phyloP scores from a whole-genome alignment of 1,139 yeast genomes.

The Suhomyces maxii region DNA sequence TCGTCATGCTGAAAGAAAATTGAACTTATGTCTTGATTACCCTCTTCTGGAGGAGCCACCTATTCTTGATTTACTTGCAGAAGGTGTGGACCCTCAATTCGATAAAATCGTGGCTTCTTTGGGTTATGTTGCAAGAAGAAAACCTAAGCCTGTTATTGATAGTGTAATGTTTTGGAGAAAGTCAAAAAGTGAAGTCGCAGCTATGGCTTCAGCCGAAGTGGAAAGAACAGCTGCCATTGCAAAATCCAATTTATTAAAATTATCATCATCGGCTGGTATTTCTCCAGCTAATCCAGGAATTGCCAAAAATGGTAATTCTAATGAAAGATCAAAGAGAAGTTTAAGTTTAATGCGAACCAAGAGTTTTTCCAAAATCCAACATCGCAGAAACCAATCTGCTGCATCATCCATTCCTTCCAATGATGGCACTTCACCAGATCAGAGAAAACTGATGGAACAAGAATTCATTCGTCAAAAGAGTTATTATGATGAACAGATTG shows the following conservation, averaged over 20 bases:
- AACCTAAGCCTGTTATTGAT: constrained; percentile 95
- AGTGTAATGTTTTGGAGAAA: constrained; percentile 98
- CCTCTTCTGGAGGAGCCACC: constrained; percentile 77
- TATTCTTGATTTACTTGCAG: constrained; percentile 76
- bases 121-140: constrained; percentile 85
- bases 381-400: constrained; percentile 41
- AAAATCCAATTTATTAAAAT: constrained; percentile 10
- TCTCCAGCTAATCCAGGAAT: constrained; percentile 19
- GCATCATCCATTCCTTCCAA: constrained; percentile 20
- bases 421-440: not conserved
- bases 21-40: constrained; percentile 69
- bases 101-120: constrained; percentile 82
- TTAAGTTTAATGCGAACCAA: constrained; percentile 44
- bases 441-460: constrained; percentile 5
- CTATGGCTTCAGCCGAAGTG: constrained; percentile 67
- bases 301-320: constrained; percentile 15
- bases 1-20: constrained; percentile 84
- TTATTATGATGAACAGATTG: constrained; percentile 44
- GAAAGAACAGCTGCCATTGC: constrained; percentile 36
- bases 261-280: constrained; percentile 1
- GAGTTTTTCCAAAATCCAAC: constrained; percentile 40
- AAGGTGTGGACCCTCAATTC: constrained; percentile 82
- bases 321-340: constrained; percentile 35
- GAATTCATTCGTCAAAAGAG: constrained; percentile 25
- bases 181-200: constrained; percentile 80